Percentiles rank a stretch among this genome's conserved stretches.
phyloP scores from a whole-genome alignment of 2,329 filamentous ascomycete genomes.

The Beauveria pseudobassiana region DNA sequence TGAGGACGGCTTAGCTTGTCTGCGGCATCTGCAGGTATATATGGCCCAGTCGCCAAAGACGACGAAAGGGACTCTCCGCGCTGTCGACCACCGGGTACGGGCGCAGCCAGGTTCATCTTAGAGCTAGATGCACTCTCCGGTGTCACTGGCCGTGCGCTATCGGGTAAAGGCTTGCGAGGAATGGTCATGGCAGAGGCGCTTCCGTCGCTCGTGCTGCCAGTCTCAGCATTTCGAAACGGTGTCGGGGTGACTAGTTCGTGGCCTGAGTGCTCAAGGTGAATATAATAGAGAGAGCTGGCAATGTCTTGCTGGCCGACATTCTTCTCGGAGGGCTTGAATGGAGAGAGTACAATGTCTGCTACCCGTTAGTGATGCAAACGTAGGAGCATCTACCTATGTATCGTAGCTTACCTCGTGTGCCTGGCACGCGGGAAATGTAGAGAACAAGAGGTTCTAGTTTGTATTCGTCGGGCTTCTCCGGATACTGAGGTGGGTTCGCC shows the following conservation, averaged over 20 bases:
- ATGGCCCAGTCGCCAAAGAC: constrained; percentile 12
- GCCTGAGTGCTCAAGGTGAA: constrained; percentile 59
- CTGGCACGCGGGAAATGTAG: constrained; percentile 90
- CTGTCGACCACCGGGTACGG: constrained; percentile 7
- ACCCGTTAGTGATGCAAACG: background rate
- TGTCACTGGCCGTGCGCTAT: constrained; percentile 21
- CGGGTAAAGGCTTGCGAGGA: constrained; percentile 44
- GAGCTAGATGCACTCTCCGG: constrained; percentile 17
- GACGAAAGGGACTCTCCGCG: constrained; percentile 14
- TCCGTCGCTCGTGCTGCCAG: constrained; percentile 37
- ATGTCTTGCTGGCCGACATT: constrained; percentile 86
- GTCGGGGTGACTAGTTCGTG: constrained; percentile 37
- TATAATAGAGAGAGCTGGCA: constrained; percentile 79
- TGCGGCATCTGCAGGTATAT: constrained; percentile 9
- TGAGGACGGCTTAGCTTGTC: background rate
- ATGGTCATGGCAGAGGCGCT: constrained; percentile 38
- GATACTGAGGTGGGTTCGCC: constrained; percentile 79
- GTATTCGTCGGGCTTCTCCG: constrained; percentile 64
- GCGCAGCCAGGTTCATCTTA: background rate
- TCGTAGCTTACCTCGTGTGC: constrained; percentile 63
- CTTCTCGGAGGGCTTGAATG: constrained; percentile 80
- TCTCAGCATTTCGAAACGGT: constrained; percentile 21
- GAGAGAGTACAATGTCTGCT: constrained; percentile 83
- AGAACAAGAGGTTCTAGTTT: constrained; percentile 67
- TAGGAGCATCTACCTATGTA: background rate